Percentiles rank a stretch among this genome's conserved stretches.
phyloP scores from a whole-genome alignment of 306 rosid genomes.

The Geum urbanum region DNA sequence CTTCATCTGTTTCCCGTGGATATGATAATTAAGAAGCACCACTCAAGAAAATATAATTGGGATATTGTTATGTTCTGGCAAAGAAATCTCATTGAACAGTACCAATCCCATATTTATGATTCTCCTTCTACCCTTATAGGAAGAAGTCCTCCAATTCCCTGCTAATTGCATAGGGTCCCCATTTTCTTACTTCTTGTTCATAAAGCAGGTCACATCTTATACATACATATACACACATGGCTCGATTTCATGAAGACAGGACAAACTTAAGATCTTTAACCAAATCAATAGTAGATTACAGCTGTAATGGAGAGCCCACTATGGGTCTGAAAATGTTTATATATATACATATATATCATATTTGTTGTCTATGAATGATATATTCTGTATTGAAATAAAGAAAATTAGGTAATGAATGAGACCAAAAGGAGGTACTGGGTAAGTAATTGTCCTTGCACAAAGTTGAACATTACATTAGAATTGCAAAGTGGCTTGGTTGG shows the following conservation, averaged over 20 bases:
- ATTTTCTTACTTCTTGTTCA: background rate
- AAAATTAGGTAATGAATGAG: constrained; percentile 29
- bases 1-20: constrained; percentile 1
- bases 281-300: constrained; percentile 2
- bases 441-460: background rate
- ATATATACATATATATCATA: background rate
- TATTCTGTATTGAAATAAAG: background rate
- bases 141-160: background rate
- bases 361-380: background rate
- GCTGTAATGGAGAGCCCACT: constrained; percentile 22
- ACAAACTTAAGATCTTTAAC: constrained; percentile 1
- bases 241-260: background rate
- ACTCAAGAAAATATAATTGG: constrained; percentile 3
- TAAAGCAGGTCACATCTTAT: background rate
- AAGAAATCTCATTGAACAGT: background rate
- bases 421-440: constrained; percentile 9
- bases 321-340: background rate
- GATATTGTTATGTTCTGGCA: background rate
- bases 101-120: background rate
- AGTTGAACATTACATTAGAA: background rate
- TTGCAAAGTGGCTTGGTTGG: background rate
- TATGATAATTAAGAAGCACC: constrained; percentile 14
- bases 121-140: background rate
- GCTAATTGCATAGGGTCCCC: background rate
- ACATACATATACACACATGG: background rate